phyloP scores from a whole-genome alignment of 2,329 filamentous ascomycete species.

The Eutypa lata region DNA sequence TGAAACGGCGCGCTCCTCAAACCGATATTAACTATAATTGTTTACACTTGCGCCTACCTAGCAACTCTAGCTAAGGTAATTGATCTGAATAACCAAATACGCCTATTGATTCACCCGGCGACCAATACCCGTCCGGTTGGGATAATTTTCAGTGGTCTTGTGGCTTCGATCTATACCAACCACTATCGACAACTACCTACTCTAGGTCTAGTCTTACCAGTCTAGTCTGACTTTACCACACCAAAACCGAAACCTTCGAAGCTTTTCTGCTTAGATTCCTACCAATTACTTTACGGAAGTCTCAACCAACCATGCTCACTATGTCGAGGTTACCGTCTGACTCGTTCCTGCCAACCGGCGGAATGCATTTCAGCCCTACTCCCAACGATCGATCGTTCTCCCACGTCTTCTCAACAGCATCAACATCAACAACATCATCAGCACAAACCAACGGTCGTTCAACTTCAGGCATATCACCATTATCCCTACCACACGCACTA shows the following conservation, averaged over 20 bases:
- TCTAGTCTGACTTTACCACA: no score
- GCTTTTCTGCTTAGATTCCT: not conserved
- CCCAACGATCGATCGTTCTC: slow-evolving; percentile 26
- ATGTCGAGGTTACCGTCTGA: slow-evolving; percentile 42
- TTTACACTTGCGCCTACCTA: not conserved
- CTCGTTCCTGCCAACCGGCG: slow-evolving; percentile 40
- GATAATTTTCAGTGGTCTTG: not conserved
- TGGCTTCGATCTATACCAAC: no score
- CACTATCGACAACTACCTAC: not conserved
- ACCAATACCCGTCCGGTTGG: not conserved
- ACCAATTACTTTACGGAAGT: slow-evolving; percentile 1
- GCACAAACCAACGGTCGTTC: slow-evolving; percentile 24
- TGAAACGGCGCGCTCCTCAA: no score
- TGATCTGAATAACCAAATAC: no score
- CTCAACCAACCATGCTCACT: slow-evolving; percentile 25
- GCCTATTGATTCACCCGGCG: no score
- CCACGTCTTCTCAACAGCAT: slow-evolving; percentile 8
- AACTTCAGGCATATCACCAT: slow-evolving; percentile 37
- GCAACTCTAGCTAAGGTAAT: not conserved
- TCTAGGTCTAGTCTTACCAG: no score
- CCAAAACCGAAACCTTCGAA: not conserved
- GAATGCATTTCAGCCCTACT: slow-evolving; percentile 24
- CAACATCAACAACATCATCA: slow-evolving; percentile 11
- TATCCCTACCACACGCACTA: slow-evolving; percentile 34
- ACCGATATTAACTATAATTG: not conserved